phyloP scores from a whole-genome alignment of 352 stramenopile species.

The Globisporangium polare region DNA sequence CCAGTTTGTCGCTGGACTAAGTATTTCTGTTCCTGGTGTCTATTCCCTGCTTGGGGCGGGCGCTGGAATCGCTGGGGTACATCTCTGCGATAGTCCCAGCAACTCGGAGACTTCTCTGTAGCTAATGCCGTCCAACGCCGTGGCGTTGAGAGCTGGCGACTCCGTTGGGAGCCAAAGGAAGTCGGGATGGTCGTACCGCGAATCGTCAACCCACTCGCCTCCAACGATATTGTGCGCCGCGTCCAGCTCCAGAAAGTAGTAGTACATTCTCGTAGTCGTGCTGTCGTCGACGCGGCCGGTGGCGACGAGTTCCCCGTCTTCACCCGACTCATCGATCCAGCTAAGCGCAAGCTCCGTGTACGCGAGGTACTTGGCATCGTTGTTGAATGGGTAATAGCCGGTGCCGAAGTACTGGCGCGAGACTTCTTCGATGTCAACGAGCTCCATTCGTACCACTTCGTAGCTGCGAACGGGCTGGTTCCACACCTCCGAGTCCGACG shows the following conservation, averaged over 20 bases:
- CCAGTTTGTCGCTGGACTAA: neutral
- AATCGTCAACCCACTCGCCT: neutral
- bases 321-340: slow-evolving; percentile 23
- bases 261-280: neutral
- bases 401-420: slow-evolving; percentile 19
- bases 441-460: slow-evolving; percentile 14
- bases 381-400: slow-evolving; percentile 27
- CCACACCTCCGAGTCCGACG: slow-evolving; percentile 23
- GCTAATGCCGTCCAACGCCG: neutral
- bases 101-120: neutral
- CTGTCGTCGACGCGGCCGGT: neutral
- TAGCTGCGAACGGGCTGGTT: slow-evolving; percentile 27
- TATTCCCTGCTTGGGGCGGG: neutral
- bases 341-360: slow-evolving; percentile 8
- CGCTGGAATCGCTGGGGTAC: neutral
- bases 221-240: neutral
- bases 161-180: neutral
- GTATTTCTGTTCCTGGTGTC: neutral
- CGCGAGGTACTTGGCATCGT: slow-evolving; percentile 11
- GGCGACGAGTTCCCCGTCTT: slow-evolving; percentile 9
- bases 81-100: neutral
- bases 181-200: neutral
- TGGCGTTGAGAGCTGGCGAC: neutral
- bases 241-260: neutral
- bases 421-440: slow-evolving; percentile 15